Percentiles rank a stretch among this genome's conserved stretches.
Conservation (phyloP, 768 basidiomycete genomes). For the Paxillus ammoniavirescens region DNA sequence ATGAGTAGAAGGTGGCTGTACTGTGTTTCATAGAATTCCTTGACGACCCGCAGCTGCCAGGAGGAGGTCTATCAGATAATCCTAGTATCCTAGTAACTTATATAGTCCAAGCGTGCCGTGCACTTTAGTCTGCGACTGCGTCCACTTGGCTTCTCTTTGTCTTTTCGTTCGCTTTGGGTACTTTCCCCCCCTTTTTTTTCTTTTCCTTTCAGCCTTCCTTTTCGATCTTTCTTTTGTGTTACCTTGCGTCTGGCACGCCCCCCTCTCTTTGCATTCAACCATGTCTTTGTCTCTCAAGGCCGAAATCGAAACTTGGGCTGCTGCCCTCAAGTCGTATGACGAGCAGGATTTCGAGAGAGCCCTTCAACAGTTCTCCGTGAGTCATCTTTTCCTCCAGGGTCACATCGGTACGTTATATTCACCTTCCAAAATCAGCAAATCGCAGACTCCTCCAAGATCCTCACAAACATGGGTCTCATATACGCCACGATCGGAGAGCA, state of each 20-base stretch:
- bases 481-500: conserved; percentile 91
- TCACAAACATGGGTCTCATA: conserved; percentile 91
- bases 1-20: too few species aligned
- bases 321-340: conserved; percentile 88
- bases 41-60: too few species aligned
- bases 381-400: conserved; percentile 24
- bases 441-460: conserved; percentile 85
- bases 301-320: conserved; percentile 83
- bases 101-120: not conserved
- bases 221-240: conserved; percentile 12
- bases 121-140: conserved; percentile 12
- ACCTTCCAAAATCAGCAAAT: conserved; percentile 49
- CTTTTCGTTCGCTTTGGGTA: not conserved
- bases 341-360: conserved; percentile 75
- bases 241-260: conserved; percentile 28
- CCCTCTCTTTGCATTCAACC: conserved; percentile 4
- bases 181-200: not conserved
- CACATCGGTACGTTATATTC: not conserved
- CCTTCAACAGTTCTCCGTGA: conserved; percentile 71
- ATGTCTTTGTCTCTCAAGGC: conserved; percentile 55
- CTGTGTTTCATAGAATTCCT: too few species aligned
- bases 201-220: not conserved
- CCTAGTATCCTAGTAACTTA: not conserved
- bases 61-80: too few species aligned
- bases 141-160: conserved; percentile 11